Evolutionary conservation across 78 protist genomes (phyloP).

Genomic region (Guillardia theta): DNA sequence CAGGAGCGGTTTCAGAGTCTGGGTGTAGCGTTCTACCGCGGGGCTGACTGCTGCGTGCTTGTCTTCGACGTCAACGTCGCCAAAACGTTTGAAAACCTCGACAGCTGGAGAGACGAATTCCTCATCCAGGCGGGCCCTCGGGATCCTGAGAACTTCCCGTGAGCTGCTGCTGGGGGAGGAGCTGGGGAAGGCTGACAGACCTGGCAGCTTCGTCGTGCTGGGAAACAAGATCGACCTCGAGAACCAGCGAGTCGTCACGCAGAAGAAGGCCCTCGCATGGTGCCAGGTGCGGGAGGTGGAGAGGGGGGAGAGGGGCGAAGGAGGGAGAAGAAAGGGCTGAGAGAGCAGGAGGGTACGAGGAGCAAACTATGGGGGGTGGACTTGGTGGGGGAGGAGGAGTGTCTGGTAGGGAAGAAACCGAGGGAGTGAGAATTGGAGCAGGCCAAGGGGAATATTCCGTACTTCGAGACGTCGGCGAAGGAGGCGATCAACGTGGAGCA

Average conservation of each 20-base stretch:
- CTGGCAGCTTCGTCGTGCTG: constrained; percentile 81
- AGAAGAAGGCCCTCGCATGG: constrained; percentile 92
- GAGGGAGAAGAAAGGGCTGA: too few relatives aligned
- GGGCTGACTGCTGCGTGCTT: constrained; percentile 97
- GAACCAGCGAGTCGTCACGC: constrained; percentile 79
- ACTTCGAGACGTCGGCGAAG: constrained; percentile 98
- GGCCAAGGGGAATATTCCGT: constrained; percentile 88
- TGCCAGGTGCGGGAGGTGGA: constrained; percentile 77
- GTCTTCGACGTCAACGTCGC: constrained; percentile 93
- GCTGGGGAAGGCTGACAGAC: not conserved
- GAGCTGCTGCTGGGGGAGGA: not conserved
- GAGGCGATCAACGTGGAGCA: constrained; percentile 97
- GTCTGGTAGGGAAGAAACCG: too few relatives aligned
- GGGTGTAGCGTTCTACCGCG: constrained; percentile 99
- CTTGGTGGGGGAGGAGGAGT: too few relatives aligned
- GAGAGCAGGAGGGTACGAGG: not conserved
- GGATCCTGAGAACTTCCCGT: constrained; percentile 94
- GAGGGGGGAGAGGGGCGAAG: too few relatives aligned
- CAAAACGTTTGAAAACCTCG: constrained; percentile 92
- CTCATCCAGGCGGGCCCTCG: constrained; percentile 90
- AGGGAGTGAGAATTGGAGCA: too few relatives aligned
- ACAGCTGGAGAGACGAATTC: constrained; percentile 98
- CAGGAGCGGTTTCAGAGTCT: constrained; percentile 98
- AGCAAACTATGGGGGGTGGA: not conserved
- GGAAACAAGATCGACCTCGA: constrained; percentile 98